Evolutionary conservation across 441 rosid species (phyloP), one percentile per base, ranked within the genome.

Genomic region (Francoa sonchifolia): DNA sequence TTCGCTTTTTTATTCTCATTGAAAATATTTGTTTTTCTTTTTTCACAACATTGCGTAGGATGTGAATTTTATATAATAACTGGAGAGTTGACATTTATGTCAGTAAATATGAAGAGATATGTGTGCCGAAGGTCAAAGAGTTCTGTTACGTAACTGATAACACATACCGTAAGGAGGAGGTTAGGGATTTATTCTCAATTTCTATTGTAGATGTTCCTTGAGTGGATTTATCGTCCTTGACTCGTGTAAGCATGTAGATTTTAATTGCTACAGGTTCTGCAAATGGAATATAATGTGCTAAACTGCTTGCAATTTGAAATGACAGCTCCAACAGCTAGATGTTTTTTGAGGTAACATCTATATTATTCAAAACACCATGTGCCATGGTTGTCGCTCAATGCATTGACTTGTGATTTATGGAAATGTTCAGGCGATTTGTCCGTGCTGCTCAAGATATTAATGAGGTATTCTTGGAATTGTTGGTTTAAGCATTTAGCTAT

Each of bases 51-150:
- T n/a, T n/a, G n/a, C n/a, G n/a, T n/a, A n/a, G n/a, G n/a, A n/a
- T n/a, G n/a, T n/a, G n/a, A n/a, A n/a, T n/a, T n/a, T n/a, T n/a
- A n/a, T n/a, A n/a, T n/a, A n/a, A n/a, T n/a, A n/a, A n/a, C n/a
- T n/a, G 25, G 14, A 3, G 5, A 28, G 0, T 0, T 13, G 46
- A n/a, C 19, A 3, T 41, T 12, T 12, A 20, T 58, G 42, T 2
- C 85, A 86, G 96, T 39, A 90, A 90, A 65, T 90, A 85, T 16
- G 94, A 85, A 43, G 94, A 85, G 65, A 76, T 89, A 25, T 77
- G 89, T 52, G 93, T 87, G 5, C 96, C 98, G 1, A 93, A 72
- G 49, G 98, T 79, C 42, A 93, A 85, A 51, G 92, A 75, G 52
- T 78, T 85, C 52, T 69, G 96, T 55, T 85, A 77, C 69, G 79